Evolutionary conservation across 1,139 yeast genomes (phyloP).

Genomic region (Zygotorulaspora mrakii): DNA sequence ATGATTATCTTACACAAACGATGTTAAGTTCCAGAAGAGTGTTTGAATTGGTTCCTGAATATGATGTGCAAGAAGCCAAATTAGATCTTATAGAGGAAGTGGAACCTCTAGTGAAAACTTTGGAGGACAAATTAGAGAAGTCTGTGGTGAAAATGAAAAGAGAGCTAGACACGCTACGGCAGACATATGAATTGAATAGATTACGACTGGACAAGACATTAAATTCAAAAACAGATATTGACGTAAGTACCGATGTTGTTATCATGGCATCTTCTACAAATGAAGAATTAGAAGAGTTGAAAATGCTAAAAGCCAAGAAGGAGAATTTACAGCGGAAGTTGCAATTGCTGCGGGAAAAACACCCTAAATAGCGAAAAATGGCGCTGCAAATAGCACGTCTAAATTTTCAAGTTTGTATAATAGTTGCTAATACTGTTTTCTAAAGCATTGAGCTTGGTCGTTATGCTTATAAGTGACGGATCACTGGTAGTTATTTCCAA

Average conservation of each 20-base stretch:
- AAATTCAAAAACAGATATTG: constrained; percentile 11
- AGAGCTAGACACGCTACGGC: constrained; percentile 34
- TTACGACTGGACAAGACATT: constrained; percentile 31
- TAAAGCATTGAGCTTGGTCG: constrained; percentile 41
- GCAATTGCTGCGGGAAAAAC: constrained; percentile 28
- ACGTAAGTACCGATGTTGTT: constrained; percentile 26
- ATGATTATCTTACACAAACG: constrained; percentile 24
- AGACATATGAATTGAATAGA: constrained; percentile 38
- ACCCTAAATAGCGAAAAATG: no score
- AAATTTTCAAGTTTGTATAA: constrained; percentile 33
- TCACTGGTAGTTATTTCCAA: constrained; percentile 44
- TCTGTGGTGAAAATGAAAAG: constrained; percentile 39
- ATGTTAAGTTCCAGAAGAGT: constrained; percentile 34
- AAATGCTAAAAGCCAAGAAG: constrained; percentile 38
- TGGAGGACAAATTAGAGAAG: constrained; percentile 39
- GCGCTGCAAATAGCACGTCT: background rate
- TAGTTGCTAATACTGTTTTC: constrained; percentile 38
- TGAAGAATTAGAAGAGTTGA: constrained; percentile 39
- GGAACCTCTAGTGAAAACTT: constrained; percentile 39
- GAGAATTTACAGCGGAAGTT: constrained; percentile 37
- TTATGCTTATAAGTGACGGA: constrained; percentile 43
- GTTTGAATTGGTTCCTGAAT: constrained; percentile 40
- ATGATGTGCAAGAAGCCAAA: constrained; percentile 39
- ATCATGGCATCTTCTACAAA: constrained; percentile 36
- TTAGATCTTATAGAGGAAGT: constrained; percentile 37